phyloP scores from a whole-genome alignment of 768 basidiomycete species.

The Sporobolomyces phaffii region DNA sequence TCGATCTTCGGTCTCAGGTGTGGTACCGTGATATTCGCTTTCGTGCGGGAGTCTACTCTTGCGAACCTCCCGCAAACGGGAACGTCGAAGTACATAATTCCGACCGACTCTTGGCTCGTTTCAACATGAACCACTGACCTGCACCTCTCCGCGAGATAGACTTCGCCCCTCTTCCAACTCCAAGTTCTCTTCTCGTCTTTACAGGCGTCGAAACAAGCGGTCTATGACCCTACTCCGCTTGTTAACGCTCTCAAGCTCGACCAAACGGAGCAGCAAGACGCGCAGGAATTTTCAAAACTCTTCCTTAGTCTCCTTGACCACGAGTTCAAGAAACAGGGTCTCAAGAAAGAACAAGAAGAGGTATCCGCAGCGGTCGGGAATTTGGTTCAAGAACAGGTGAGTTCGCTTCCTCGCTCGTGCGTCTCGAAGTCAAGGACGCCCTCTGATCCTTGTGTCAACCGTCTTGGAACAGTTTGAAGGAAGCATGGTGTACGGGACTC shows the following conservation, averaged over 20 bases:
- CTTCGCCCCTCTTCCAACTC: constrained; percentile 48
- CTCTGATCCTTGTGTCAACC: background rate
- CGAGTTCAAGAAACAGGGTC: constrained; percentile 74
- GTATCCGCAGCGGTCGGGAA: constrained; percentile 56
- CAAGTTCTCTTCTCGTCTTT: constrained; percentile 66
- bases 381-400: constrained; percentile 68
- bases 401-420: constrained; percentile 7
- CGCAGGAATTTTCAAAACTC: constrained; percentile 95
- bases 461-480: constrained; percentile 73
- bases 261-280: constrained; percentile 87
- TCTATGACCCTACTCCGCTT: constrained; percentile 76
- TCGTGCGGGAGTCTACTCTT: constrained; percentile 72
- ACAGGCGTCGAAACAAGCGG: constrained; percentile 62
- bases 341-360: constrained; percentile 6
- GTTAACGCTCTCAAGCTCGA: constrained; percentile 77
- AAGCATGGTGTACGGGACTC: constrained; percentile 69
- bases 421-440: too few species aligned
- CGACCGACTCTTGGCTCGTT: too few species aligned
- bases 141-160: constrained; percentile 1
- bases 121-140: too few species aligned
- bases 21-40: constrained; percentile 86
- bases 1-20: constrained; percentile 56
- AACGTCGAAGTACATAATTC: constrained; percentile 51
- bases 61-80: constrained; percentile 56
- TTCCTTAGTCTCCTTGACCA: constrained; percentile 82